Conservation (phyloP, 1,284 basidiomycete species). For the Coniferiporia weirii region DNA sequence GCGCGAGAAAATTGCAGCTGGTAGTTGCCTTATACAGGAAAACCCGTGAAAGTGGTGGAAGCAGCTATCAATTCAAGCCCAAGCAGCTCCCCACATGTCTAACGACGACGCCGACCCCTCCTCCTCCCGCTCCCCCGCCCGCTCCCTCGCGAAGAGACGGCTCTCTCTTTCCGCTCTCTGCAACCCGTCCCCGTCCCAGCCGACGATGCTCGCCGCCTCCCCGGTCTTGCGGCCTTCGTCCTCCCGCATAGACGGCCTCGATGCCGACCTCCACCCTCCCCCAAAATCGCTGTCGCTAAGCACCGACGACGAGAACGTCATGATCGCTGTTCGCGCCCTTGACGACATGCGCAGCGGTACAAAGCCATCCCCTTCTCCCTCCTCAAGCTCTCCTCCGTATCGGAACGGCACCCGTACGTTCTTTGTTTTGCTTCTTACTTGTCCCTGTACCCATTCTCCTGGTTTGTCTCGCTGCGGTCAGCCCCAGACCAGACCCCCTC, state of each 20-base stretch:
- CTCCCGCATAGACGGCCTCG: not conserved
- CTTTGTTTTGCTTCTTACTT: constrained; percentile 6
- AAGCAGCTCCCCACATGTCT: constrained; percentile 1
- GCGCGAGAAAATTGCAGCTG: not conserved
- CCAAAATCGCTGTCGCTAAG: constrained; percentile 24
- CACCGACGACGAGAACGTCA: constrained; percentile 49
- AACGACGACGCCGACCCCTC: not conserved
- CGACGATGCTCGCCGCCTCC: not conserved
- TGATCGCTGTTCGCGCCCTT: constrained; percentile 62
- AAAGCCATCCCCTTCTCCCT: constrained; percentile 4
- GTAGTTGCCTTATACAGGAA: not conserved
- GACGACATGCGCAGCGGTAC: constrained; percentile 60
- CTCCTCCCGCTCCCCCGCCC: not conserved
- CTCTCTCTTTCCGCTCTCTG: constrained; percentile 20
- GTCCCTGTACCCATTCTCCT: not conserved
- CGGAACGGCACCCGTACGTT: constrained; percentile 14
- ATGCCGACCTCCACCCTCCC: not conserved
- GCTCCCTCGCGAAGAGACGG: constrained; percentile 1
- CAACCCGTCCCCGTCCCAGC: constrained; percentile 10
- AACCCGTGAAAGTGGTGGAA: constrained; percentile 8
- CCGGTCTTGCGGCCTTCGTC: constrained; percentile 2
- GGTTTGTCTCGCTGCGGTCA: constrained; percentile 11
- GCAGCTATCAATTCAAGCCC: not conserved
- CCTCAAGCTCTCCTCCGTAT: not conserved
- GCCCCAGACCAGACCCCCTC: constrained; percentile 15